These are phyloP conservation scores for Fremontodendron californicum DNA, from an alignment of 345 rosid species.

Conservation along the genomic window DNA sequence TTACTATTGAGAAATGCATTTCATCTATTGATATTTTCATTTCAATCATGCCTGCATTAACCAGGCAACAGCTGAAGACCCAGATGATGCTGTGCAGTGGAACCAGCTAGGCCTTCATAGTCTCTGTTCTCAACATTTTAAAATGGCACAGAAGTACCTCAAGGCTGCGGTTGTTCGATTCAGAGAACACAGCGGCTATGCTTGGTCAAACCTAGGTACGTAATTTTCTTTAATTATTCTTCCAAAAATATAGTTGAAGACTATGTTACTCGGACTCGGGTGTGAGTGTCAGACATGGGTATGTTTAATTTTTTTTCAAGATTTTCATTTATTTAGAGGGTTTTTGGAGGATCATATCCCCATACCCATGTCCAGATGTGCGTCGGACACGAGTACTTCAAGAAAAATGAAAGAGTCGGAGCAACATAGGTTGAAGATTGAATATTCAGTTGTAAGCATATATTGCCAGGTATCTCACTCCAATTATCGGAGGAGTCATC, in stretches of 20 bases:
- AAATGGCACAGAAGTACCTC: slow-evolving; percentile 79
- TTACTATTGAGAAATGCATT: background rate
- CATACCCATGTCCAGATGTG: no score
- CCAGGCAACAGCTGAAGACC: slow-evolving; percentile 77
- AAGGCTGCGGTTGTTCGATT: slow-evolving; percentile 69
- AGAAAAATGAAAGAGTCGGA: no score
- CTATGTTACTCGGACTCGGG: no score
- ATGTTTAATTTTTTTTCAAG: no score
- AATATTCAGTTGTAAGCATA: background rate
- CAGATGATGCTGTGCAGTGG: slow-evolving; percentile 84
- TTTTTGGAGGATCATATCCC: no score
- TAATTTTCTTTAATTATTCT: background rate
- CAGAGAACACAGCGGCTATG: slow-evolving; percentile 61
- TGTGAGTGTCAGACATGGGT: no score
- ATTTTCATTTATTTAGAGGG: no score
- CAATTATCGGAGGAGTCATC: slow-evolving; percentile 68
- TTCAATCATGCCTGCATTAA: slow-evolving; percentile 6
- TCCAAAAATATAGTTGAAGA: no score
- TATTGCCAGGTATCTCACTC: slow-evolving; percentile 59
- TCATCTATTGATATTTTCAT: slow-evolving; percentile 2
- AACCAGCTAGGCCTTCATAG: slow-evolving; percentile 92
- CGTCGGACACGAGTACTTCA: no score
- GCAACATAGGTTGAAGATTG: background rate
- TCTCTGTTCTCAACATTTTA: slow-evolving; percentile 72
- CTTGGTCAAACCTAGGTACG: slow-evolving; percentile 91